Conservation (phyloP, 495 filamentous ascomycete species). For the Sordaria brevicollis region DNA sequence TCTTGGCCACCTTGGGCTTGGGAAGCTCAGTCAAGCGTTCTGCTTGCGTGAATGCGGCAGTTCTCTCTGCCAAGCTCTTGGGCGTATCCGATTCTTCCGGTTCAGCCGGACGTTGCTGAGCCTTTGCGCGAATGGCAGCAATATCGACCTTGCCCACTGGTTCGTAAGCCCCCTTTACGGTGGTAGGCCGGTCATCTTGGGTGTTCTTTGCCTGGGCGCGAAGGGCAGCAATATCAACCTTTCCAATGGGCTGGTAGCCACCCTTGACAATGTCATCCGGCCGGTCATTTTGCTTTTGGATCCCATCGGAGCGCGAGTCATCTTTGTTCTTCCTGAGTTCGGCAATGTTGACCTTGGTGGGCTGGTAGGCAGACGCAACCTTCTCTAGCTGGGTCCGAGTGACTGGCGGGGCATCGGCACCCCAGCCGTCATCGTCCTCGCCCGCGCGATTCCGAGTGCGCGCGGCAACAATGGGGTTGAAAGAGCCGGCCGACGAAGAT, state of each 20-base stretch:
- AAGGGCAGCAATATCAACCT: slow-evolving; percentile 89
- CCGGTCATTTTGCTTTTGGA: slow-evolving; percentile 26
- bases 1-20: slow-evolving; percentile 88
- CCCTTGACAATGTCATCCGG: slow-evolving; percentile 64
- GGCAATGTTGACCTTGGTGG: slow-evolving; percentile 84
- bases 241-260: slow-evolving; percentile 91
- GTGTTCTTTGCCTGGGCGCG: slow-evolving; percentile 63
- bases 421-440: slow-evolving; percentile 75
- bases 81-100: slow-evolving; percentile 34
- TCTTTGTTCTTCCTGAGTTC: slow-evolving; percentile 61
- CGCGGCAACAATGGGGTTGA: slow-evolving; percentile 51
- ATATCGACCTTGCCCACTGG: slow-evolving; percentile 93
- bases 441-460: slow-evolving; percentile 35
- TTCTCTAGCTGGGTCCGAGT: slow-evolving; percentile 85
- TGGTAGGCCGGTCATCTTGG: slow-evolving; percentile 65
- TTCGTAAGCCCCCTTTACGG: slow-evolving; percentile 85
- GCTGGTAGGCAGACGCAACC: slow-evolving; percentile 83
- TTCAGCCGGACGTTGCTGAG: slow-evolving; percentile 50
- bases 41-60: slow-evolving; percentile 53
- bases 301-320: slow-evolving; percentile 42
- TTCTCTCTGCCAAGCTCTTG: slow-evolving; percentile 55
- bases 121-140: slow-evolving; percentile 74
- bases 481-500: slow-evolving; percentile 50
- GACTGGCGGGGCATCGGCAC: slow-evolving; percentile 82
- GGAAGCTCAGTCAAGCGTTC: slow-evolving; percentile 81